Evolutionary conservation across 2,329 filamentous ascomycete genomes (phyloP), one percentile per base, ranked within the genome.

Genomic region (Xylaria sp.): DNA sequence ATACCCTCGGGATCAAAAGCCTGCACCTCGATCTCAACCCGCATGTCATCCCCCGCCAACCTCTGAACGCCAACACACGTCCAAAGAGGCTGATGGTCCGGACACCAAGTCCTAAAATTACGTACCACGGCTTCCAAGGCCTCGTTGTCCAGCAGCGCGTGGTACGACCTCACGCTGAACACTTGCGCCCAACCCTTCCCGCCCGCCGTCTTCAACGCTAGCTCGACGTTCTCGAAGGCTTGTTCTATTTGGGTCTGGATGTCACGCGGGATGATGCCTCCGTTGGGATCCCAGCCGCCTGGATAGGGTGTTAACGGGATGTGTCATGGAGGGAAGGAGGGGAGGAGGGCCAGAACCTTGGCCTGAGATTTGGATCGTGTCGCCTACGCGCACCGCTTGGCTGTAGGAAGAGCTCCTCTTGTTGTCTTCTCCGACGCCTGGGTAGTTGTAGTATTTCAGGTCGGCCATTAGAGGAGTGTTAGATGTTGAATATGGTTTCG

Each of bases 181-280:
- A 61, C 59, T 36, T 61, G 81, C 82, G 20, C 80, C 81, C 25
- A 87, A 78, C 86, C 86, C 65, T 85, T 83, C 0, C 85, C 86
- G 1, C 88, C 88, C 0, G 86, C 86, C 18, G 83, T 72, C 48
- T 80, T 82, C 4, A 90, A 76, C 32, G 75, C 78, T 5, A 80
- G 73, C 1, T 90, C 86, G 10, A 89, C 84, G 64, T 90, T 90
- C 3, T 74, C 76, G 71, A 90, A 90, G 0, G 87, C 85, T 61
- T 83, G 80, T 58, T 84, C 83, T 55, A 87, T 83, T 60, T 87
- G 79, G 0, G 76, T 79, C 55, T 81, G 80, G 46, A 84, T 77
- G 12, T 84, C 80, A 2, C 71, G 25, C 46, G 46, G 15, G 46
- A 30, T 72, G 62, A 34, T 10, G 66, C 67, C 66, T 0, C 69